These are phyloP conservation scores for Erysimum cheiri DNA, from an alignment of 441 rosid species.

Conservation along the genomic window DNA sequence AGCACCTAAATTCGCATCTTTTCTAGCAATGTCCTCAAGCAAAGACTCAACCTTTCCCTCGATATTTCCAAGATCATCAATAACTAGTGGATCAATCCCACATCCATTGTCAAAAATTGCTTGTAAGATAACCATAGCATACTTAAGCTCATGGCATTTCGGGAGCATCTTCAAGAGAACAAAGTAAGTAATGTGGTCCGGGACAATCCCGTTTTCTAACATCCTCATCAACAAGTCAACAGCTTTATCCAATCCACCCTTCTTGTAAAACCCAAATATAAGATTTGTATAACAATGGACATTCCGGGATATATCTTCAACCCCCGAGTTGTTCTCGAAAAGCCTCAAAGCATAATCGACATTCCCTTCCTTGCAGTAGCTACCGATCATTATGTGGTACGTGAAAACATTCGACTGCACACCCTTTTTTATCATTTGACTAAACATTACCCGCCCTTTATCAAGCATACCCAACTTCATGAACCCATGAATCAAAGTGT, in stretches of 20 bases:
- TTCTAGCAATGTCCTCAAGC: conserved; percentile 52
- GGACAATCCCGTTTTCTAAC: conserved; percentile 57
- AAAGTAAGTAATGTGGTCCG: conserved; percentile 67
- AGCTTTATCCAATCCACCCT: conserved; percentile 51
- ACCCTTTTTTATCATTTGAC: conserved; percentile 51
- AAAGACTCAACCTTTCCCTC: conserved; percentile 54
- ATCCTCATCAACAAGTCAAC: conserved; percentile 53
- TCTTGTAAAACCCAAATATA: conserved; percentile 55
- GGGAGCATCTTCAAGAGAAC: conserved; percentile 58
- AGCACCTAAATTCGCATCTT: conserved; percentile 49
- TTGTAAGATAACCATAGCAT: conserved; percentile 53
- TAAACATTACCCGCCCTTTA: conserved; percentile 52
- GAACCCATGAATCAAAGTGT: conserved; percentile 63
- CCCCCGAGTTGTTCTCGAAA: conserved; percentile 44
- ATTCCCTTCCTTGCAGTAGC: conserved; percentile 61
- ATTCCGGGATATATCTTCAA: conserved; percentile 44
- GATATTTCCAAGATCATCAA: conserved; percentile 33
- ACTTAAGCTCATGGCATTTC: conserved; percentile 55
- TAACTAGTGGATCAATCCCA: conserved; percentile 42
- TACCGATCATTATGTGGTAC: conserved; percentile 57
- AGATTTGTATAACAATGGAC: conserved; percentile 64
- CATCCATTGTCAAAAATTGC: conserved; percentile 59
- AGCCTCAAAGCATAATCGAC: conserved; percentile 56
- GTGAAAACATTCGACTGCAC: conserved; percentile 52
- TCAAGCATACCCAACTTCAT: conserved; percentile 54